A percentile compares a stretch with the other conserved stretches of the same genome.
These are phyloP conservation scores for Camellia granthamiana DNA, from an alignment of 148 eudicot species.

Conservation along the genomic window DNA sequence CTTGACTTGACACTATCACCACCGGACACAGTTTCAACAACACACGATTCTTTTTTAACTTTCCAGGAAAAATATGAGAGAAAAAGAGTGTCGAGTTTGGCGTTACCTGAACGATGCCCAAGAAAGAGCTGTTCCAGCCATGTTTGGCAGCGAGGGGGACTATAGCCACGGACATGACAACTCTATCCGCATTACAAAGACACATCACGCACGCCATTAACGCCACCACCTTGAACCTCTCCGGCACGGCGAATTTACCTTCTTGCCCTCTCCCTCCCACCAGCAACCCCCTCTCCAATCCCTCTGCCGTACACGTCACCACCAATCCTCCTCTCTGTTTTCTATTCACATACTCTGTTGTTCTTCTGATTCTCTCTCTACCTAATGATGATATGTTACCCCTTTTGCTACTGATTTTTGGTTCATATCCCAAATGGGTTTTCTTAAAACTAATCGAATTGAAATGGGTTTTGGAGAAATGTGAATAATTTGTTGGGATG, in stretches of 20 bases:
- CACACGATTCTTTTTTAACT: too few species aligned
- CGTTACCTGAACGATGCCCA: conserved; percentile 90
- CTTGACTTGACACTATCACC: too few species aligned
- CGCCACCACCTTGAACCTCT: conserved; percentile 74
- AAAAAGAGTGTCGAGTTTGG: not conserved
- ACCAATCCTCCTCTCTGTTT: conserved; percentile 14
- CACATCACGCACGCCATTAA: conserved; percentile 80
- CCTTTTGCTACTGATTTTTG: conserved; percentile 14
- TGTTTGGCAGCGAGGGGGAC: conserved; percentile 75
- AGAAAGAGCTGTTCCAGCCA: conserved; percentile 73
- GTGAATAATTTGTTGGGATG: conserved; percentile 12
- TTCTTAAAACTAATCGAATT: not conserved
- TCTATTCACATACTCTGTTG: not conserved
- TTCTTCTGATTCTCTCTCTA: not conserved
- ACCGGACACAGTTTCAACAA: too few species aligned
- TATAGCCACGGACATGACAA: conserved; percentile 89
- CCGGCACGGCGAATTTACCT: conserved; percentile 28
- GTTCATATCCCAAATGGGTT: conserved; percentile 16
- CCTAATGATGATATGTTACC: conserved; percentile 4
- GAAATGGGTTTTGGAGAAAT: conserved; percentile 11
- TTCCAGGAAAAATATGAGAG: not conserved
- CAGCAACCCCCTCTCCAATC: conserved; percentile 37
- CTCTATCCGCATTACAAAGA: conserved; percentile 80
- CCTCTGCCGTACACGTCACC: conserved; percentile 52
- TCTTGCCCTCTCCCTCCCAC: conserved; percentile 23